Evolutionary conservation across 2,329 filamentous ascomycete genomes (phyloP).

Genomic region (Verticillium klebahnii): DNA sequence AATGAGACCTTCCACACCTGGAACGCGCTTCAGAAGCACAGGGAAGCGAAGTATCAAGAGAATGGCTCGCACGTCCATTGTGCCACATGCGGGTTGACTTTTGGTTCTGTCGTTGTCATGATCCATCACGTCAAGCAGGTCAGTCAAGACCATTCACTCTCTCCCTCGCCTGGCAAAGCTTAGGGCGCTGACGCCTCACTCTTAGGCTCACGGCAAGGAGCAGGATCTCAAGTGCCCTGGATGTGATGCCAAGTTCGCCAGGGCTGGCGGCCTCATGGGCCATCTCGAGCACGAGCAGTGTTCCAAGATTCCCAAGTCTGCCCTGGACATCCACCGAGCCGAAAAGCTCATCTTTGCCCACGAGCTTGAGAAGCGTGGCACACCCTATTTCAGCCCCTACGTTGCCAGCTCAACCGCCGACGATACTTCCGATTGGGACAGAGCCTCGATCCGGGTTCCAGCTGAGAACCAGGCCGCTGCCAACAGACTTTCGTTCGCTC

Average conservation of each 20-base stretch:
- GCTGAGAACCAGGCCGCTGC: conserved; percentile 6
- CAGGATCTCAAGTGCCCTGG: conserved; percentile 43
- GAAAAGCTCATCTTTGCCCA: conserved; percentile 30
- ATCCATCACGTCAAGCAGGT: conserved; percentile 30
- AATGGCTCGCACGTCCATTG: conserved; percentile 28
- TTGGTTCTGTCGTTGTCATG: conserved; percentile 25
- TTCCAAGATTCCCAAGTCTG: conserved; percentile 21
- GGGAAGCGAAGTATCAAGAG: conserved; percentile 19
- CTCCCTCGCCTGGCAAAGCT: not conserved
- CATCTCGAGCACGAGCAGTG: conserved; percentile 43
- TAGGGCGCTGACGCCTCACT: conserved; percentile 8
- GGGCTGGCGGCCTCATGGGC: conserved; percentile 30
- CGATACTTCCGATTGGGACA: conserved; percentile 6
- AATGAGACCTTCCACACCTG: conserved; percentile 18
- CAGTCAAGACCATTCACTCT: conserved; percentile 4
- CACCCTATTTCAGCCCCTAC: conserved; percentile 14
- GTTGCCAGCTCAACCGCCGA: conserved; percentile 11
- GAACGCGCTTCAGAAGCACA: conserved; percentile 23
- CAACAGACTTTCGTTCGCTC: conserved; percentile 8
- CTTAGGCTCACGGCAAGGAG: conserved; percentile 30
- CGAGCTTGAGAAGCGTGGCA: conserved; percentile 17
- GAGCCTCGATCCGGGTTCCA: conserved; percentile 3
- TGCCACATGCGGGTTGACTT: conserved; percentile 30
- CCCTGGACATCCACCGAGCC: conserved; percentile 28
- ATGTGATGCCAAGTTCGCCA: conserved; percentile 33